Percentiles rank a stretch among this genome's conserved stretches.
phyloP scores from a whole-genome alignment of 2,329 filamentous ascomycete species.

The Aspergillus uvarum region DNA sequence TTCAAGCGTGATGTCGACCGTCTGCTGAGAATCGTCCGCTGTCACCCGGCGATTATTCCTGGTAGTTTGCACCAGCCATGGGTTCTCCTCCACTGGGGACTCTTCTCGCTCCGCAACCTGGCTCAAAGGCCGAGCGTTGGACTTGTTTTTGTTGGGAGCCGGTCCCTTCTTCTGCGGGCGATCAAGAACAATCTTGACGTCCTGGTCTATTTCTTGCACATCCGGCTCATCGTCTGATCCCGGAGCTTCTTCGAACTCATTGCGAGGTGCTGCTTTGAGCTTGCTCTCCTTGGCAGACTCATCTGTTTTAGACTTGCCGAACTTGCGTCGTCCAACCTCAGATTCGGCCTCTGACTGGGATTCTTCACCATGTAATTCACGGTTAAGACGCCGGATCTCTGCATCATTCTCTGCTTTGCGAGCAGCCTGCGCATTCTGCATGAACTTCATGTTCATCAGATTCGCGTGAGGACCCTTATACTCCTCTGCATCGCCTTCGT shows the following conservation, averaged over 20 bases:
- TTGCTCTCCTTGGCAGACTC: slow-evolving; percentile 29
- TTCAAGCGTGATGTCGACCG: slow-evolving; percentile 36
- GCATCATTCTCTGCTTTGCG: slow-evolving; percentile 79
- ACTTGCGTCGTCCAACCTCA: slow-evolving; percentile 63
- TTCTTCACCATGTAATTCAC: slow-evolving; percentile 65
- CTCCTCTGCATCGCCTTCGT: slow-evolving; percentile 35
- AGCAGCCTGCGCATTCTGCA: slow-evolving; percentile 81
- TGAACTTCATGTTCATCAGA: slow-evolving; percentile 86
- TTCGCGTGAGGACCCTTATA: slow-evolving; percentile 57
- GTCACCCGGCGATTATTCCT: slow-evolving; percentile 34
- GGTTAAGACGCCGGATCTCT: slow-evolving; percentile 66
- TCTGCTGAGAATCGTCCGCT: slow-evolving; percentile 28
- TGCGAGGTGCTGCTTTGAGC: slow-evolving; percentile 36
- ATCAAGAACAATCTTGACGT: slow-evolving; percentile 39
- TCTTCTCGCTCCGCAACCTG: slow-evolving; percentile 21
- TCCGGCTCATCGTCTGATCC: slow-evolving; percentile 49
- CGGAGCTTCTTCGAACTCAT: slow-evolving; percentile 63
- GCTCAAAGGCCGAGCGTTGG: slow-evolving; percentile 15
- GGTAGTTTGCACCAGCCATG: slow-evolving; percentile 38
- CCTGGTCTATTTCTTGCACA: slow-evolving; percentile 26
- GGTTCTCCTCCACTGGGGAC: slow-evolving; percentile 33
- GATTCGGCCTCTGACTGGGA: slow-evolving; percentile 54
- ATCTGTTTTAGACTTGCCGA: slow-evolving; percentile 36
- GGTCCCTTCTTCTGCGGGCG: slow-evolving; percentile 19
- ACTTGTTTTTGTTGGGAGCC: slow-evolving; percentile 20